Evolutionary conservation across 768 basidiomycete genomes (phyloP), one percentile per base, ranked within the genome.

Genomic region (Daedalea quercina): DNA sequence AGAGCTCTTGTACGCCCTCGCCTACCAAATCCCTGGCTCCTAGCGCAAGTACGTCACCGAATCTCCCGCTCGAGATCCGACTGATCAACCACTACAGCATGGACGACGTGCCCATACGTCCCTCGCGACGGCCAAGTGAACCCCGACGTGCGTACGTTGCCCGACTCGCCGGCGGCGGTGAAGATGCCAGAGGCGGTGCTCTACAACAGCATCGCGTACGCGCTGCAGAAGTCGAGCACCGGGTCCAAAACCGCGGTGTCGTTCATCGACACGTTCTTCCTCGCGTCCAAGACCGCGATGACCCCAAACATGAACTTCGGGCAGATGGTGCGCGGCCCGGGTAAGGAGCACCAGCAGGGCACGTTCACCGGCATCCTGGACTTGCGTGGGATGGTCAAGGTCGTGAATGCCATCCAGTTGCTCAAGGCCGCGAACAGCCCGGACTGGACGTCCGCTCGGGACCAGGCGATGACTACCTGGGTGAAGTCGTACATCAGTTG

Each of bases 301-400:
- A 73, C 75, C 57, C 79, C 79, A 12, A 77, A 79, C 63, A 67
- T 81, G 61, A 71, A 80, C 53, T 82, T 69, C 57, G 78, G 78
- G 0, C 81, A 82, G 62, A 63, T 78, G 9, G 69, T 79, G 22
- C 76, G 81, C 7, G 80, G 81, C 1, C 76, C 76, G 19, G 78
- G 77, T 1, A 60, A 65, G 26, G 60, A 60, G 9, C 72, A 72
- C 31, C 67, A 70, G 54, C 51, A 60, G 6, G 81, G 81, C 15
- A 74, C 75, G 12, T 79, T 73, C 61, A 78, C 78, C 11, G 81
- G 81, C 3, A 63, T 81, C 9, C 67, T 84, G 47, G 81, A 82
- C 60, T 53, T 80, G 41, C 70, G 78, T 22, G 73, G 75, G 20
- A 53, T 79, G 33, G 71, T 76, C 47, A 81, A 80, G 62, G 61